Evolutionary conservation across 1,139 yeast species (phyloP).

Genomic region (Debaryomyces robertsiae): DNA sequence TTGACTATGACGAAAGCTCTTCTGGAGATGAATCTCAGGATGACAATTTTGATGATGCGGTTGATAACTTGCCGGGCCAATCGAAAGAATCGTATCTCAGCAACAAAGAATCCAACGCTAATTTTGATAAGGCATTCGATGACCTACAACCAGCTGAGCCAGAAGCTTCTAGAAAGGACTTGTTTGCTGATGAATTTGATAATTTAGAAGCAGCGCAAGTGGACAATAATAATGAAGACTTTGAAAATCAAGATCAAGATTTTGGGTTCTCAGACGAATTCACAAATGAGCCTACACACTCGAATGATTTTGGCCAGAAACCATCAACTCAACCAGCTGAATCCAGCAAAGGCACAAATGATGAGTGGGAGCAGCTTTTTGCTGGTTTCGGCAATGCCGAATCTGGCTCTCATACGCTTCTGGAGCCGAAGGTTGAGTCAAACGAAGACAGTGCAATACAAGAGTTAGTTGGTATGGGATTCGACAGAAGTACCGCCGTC

Average conservation of each 20-base stretch:
- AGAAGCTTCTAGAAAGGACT: constrained; percentile 28
- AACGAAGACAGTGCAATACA: constrained; percentile 42
- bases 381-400: constrained; percentile 75
- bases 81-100: constrained; percentile 21
- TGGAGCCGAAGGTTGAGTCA: constrained; percentile 6
- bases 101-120: constrained; percentile 23
- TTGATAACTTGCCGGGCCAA: constrained; percentile 39
- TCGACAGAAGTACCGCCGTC: constrained; percentile 62
- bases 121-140: constrained; percentile 41
- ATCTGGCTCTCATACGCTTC: constrained; percentile 1
- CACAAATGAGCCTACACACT: constrained; percentile 27
- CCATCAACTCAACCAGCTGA: constrained; percentile 13
- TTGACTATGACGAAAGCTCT: constrained; percentile 60
- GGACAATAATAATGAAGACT: constrained; percentile 34
- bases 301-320: constrained; percentile 4
- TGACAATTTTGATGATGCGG: constrained; percentile 43
- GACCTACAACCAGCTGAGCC: constrained; percentile 43
- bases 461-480: constrained; percentile 90
- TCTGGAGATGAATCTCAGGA: constrained; percentile 41
- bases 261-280: constrained; percentile 43
- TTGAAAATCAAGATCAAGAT: constrained; percentile 23
- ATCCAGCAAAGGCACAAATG: constrained; percentile 35
- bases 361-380: constrained; percentile 94
- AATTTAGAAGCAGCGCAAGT: constrained; percentile 47
- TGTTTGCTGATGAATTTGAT: constrained; percentile 43